Evolutionary conservation across 1,139 yeast species (phyloP), one percentile per base, ranked within the genome.

Genomic region (Lodderomyces oxycetoniae): DNA sequence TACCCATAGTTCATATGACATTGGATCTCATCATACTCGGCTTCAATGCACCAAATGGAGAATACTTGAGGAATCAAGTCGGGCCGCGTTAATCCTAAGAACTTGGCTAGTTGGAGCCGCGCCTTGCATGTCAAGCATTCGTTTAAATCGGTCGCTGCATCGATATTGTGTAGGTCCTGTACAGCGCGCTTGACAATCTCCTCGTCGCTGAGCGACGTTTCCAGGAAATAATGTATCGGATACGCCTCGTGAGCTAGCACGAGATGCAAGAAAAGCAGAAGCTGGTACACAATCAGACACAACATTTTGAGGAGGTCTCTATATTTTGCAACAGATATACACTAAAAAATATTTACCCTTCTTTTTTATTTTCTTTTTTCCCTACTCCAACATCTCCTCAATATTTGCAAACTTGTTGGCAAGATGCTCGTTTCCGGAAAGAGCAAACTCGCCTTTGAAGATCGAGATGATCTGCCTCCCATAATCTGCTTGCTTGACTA

Each of bases 1-100:
- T 44, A 49, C 3, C 55, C 55, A 40, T 46, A 53, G 36, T 50
- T 52, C 39, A 46, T 46, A 26, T 43, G 46, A 33, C 60, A 55
- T 30, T 43, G 42, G 11, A 38, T 31, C 29, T 47, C 45, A 31
- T 49, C 53, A 26, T 63, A 55, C 20, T 74, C 74, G 30, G 58
- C 45, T 26, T 52, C 60, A 13, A 47, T 42, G 47, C 78, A 72
- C 73, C 77, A 69, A 34, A 57, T 42, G 3, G 52, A 50, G 45
- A 62, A 67, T 23, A 71, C 60, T 4, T 45, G 46, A 2, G 75
- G 70, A 15, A 71, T 53, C 32, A 71, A 50, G 14, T 66, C 67
- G 2, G 74, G 73, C 35, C 61, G 52, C 3, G 62, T 53, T 33
- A 59, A 39, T 0, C 73, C 55, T 17, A 69, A 39, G 11, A 57